These are phyloP conservation scores for Candida dendrica DNA, from an alignment of 805 yeast species.

Conservation along the genomic window DNA sequence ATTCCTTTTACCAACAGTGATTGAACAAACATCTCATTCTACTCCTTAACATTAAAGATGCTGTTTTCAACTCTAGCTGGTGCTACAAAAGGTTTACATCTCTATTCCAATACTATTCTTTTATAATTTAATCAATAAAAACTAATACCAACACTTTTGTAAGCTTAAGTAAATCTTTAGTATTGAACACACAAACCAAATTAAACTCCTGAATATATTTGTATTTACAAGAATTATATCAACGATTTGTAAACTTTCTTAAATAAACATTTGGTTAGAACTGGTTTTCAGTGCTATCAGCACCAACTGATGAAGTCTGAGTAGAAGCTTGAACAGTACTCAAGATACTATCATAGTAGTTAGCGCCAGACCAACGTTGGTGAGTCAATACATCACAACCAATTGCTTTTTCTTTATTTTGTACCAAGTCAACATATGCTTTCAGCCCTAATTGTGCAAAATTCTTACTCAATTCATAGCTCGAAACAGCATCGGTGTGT, in stretches of 20 bases:
- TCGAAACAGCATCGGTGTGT: conserved; percentile 44
- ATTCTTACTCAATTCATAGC: conserved; percentile 41
- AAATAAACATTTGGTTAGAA: conserved; percentile 7
- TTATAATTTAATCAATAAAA: too few species aligned
- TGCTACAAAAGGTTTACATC: too few species aligned
- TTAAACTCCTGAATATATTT: too few species aligned
- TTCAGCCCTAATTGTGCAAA: conserved; percentile 50
- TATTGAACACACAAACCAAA: too few species aligned
- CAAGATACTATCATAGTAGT: conserved; percentile 39
- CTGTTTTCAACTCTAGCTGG: too few species aligned
- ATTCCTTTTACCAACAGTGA: too few species aligned
- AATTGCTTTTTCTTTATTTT: conserved; percentile 35
- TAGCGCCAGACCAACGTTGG: conserved; percentile 60
- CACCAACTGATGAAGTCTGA: conserved; percentile 35
- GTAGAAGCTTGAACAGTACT: conserved; percentile 35
- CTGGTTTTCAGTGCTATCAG: conserved; percentile 33
- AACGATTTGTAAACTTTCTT: neutral
- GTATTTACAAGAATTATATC: too few species aligned
- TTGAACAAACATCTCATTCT: too few species aligned
- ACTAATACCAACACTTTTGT: too few species aligned
- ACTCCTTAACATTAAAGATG: too few species aligned
- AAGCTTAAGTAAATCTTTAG: too few species aligned
- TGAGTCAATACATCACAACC: conserved; percentile 50
- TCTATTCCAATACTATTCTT: too few species aligned
- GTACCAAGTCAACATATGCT: conserved; percentile 49